Percentiles rank a stretch among this genome's conserved stretches.
These are phyloP conservation scores for Sugiyamaella neomexicana DNA, from an alignment of 1,139 yeast species.

Conservation along the genomic window DNA sequence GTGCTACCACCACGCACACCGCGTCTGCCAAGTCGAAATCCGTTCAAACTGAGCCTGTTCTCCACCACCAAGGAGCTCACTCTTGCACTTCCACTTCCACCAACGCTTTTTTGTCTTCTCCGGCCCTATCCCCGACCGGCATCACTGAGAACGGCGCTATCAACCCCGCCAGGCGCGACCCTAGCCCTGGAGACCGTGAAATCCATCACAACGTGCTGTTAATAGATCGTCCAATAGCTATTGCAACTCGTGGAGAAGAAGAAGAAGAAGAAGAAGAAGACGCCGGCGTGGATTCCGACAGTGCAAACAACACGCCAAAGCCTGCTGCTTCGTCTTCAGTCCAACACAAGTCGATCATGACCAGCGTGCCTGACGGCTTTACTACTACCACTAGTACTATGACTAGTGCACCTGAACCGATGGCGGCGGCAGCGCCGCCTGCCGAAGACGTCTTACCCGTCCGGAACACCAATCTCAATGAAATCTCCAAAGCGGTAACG, in stretches of 20 bases:
- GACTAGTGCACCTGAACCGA: background rate
- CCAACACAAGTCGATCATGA: background rate
- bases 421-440: background rate
- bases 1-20: background rate
- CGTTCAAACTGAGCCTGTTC: background rate
- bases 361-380: constrained; percentile 10
- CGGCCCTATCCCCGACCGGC: background rate
- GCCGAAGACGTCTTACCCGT: background rate
- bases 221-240: constrained; percentile 2
- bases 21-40: too few species aligned
- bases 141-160: constrained; percentile 2
- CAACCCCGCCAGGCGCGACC: constrained; percentile 6
- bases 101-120: background rate
- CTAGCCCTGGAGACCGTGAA: background rate
- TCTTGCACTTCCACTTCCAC: background rate
- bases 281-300: too few species aligned
- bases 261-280: background rate
- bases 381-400: background rate
- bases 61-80: background rate
- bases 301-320: too few species aligned
- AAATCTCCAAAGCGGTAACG: constrained; percentile 53
- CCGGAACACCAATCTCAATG: constrained; percentile 27
- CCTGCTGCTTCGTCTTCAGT: too few species aligned
- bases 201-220: constrained; percentile 5
- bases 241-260: background rate